These are phyloP conservation scores for Penicillium sclerotiorum DNA, from an alignment of 2,329 filamentous ascomycete genomes.

Conservation along the genomic window DNA sequence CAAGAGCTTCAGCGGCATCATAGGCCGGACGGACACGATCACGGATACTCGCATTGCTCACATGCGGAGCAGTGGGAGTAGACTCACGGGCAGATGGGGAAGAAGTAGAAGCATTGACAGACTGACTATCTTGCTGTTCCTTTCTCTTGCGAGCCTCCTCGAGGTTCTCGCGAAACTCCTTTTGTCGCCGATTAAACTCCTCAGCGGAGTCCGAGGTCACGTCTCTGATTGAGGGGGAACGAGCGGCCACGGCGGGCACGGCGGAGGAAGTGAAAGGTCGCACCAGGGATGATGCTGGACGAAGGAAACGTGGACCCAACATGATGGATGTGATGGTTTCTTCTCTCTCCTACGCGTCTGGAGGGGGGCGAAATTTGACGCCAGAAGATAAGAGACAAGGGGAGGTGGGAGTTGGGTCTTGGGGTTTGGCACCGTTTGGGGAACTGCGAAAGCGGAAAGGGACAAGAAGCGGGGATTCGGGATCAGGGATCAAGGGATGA, in stretches of 20 bases:
- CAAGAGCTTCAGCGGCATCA: constrained; percentile 44
- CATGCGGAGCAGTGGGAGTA: constrained; percentile 47
- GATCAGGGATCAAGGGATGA: constrained; percentile 5
- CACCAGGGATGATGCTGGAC: constrained; percentile 51
- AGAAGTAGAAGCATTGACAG: constrained; percentile 50
- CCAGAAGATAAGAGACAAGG: background rate
- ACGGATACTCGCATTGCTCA: constrained; percentile 49
- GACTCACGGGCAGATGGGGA: constrained; percentile 46
- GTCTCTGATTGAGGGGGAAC: constrained; percentile 80
- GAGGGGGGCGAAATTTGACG: background rate
- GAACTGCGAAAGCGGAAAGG: constrained; percentile 8
- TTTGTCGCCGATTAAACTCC: constrained; percentile 80
- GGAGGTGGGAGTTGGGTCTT: background rate
- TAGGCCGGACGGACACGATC: constrained; percentile 32
- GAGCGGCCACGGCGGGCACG: constrained; percentile 45
- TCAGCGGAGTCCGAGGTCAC: constrained; percentile 72
- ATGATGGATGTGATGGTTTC: constrained; percentile 32
- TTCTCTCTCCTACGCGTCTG: background rate
- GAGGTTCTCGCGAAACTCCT: constrained; percentile 81
- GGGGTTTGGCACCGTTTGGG: no score
- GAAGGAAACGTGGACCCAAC: constrained; percentile 53
- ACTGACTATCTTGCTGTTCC: constrained; percentile 83
- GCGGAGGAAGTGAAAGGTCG: constrained; percentile 63
- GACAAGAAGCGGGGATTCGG: constrained; percentile 4
- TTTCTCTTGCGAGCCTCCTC: constrained; percentile 74